These are phyloP conservation scores for Kondoa subrosea DNA, from an alignment of 768 basidiomycete genomes.

Conservation along the genomic window DNA sequence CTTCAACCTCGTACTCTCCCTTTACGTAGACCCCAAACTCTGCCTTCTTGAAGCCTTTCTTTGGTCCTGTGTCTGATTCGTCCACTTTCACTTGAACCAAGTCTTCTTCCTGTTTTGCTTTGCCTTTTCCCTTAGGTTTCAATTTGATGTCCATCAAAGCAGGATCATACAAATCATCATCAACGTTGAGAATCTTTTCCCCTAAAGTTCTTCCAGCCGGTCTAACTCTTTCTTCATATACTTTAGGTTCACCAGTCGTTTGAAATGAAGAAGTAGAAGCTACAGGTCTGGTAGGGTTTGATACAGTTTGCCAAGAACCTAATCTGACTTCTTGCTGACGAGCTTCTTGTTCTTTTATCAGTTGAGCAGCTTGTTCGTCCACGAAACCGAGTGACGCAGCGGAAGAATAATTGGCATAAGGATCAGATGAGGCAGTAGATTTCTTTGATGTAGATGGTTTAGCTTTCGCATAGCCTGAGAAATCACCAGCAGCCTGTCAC, in stretches of 20 bases:
- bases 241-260: slow-evolving; percentile 32
- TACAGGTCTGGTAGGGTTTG: slow-evolving; percentile 28
- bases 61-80: too few relatives aligned
- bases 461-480: slow-evolving; percentile 50
- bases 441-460: slow-evolving; percentile 32
- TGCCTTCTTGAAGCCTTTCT: background rate
- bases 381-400: slow-evolving; percentile 62
- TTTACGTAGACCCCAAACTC: background rate
- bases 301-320: slow-evolving; percentile 61
- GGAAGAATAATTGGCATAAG: slow-evolving; percentile 67
- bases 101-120: background rate
- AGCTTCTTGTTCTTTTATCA: slow-evolving; percentile 45
- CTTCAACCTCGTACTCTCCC: background rate
- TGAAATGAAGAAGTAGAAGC: slow-evolving; percentile 24
- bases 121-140: slow-evolving; percentile 34
- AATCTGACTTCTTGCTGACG: slow-evolving; percentile 50
- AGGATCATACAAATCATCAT: slow-evolving; percentile 70
- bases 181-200: slow-evolving; percentile 32
- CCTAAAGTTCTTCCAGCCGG: background rate
- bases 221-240: slow-evolving; percentile 45
- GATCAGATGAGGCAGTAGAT: slow-evolving; percentile 29
- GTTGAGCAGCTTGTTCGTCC: slow-evolving; percentile 57
- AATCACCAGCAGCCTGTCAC: slow-evolving; percentile 55
- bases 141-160: slow-evolving; percentile 45
- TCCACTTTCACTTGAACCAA: slow-evolving; percentile 10